phyloP scores from a whole-genome alignment of 768 basidiomycete species.

The Goffeauzyma gilvescens region DNA sequence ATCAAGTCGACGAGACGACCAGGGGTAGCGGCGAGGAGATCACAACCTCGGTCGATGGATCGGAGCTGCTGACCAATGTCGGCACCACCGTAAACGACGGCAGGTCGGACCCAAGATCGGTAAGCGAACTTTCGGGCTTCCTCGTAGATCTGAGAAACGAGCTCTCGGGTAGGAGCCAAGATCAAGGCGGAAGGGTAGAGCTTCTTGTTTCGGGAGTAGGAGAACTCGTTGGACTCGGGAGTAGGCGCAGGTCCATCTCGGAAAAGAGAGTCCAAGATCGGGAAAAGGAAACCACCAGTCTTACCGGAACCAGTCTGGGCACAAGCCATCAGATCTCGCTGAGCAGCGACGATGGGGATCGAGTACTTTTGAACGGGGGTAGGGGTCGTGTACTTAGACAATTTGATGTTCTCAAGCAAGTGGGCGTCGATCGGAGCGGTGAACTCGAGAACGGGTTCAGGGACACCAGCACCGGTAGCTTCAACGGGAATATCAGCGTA shows the following conservation, averaged over 20 bases:
- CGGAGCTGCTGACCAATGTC: constrained; percentile 93
- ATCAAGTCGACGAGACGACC: constrained; percentile 96
- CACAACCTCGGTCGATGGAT: constrained; percentile 85
- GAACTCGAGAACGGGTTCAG: constrained; percentile 77
- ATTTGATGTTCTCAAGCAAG: constrained; percentile 82
- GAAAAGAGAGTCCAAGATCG: constrained; percentile 89
- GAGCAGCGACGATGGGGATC: constrained; percentile 83
- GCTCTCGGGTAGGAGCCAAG: constrained; percentile 91
- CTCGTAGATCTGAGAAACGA: constrained; percentile 97
- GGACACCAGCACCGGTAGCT: constrained; percentile 91
- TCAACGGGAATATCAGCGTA: constrained; percentile 99
- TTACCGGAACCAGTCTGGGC: constrained; percentile 95
- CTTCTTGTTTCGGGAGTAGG: constrained; percentile 55
- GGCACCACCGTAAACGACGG: constrained; percentile 96
- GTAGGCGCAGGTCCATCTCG: constrained; percentile 55
- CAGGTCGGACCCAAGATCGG: constrained; percentile 96
- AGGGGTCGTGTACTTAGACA: constrained; percentile 80
- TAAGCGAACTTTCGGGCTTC: constrained; percentile 98
- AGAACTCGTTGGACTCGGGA: constrained; percentile 39
- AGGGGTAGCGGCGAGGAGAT: constrained; percentile 88
- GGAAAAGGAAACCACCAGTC: constrained; percentile 97
- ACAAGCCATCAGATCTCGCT: constrained; percentile 37
- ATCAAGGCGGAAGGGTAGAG: constrained; percentile 94
- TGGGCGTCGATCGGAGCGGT: constrained; percentile 80
- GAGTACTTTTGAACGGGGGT: constrained; percentile 99